Conservation (phyloP, 177 flowering plant species). For the Tripterygium wilfordii region DNA sequence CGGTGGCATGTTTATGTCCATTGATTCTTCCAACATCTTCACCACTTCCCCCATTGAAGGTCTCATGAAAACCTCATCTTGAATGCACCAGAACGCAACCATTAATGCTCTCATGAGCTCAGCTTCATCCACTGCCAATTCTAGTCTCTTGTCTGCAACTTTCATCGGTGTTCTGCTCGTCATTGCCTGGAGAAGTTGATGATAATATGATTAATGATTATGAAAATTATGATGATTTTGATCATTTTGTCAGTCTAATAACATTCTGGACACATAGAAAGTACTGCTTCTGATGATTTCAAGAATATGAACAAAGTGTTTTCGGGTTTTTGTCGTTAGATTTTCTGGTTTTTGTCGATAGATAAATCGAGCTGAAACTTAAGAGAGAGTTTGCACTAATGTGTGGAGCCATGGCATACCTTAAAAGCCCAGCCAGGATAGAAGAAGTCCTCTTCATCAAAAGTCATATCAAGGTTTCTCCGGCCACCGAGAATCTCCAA, state of each 20-base stretch:
- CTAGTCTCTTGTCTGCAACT: conserved; percentile 58
- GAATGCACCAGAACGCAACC: conserved; percentile 94
- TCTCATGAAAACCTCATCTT: conserved; percentile 69
- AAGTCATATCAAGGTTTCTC: conserved; percentile 85
- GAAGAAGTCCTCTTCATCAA: conserved; percentile 67
- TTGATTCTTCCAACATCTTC: conserved; percentile 83
- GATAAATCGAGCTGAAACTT: no score
- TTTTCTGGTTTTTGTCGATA: no score
- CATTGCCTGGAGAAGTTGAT: conserved; percentile 46
- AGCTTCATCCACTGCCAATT: conserved; percentile 55
- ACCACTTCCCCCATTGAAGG: conserved; percentile 94
- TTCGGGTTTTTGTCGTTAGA: no score
- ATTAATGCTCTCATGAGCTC: conserved; percentile 62
- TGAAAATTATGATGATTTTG: no score
- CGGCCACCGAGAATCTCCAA: conserved; percentile 89
- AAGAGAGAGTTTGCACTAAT: no score
- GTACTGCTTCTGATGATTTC: no score
- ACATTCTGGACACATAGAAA: not conserved
- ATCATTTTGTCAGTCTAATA: not conserved
- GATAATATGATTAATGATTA: not conserved
- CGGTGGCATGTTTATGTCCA: conserved; percentile 56
- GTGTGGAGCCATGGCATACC: conserved; percentile 26
- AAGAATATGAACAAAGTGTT: no score
- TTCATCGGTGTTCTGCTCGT: conserved; percentile 44
- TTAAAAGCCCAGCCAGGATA: conserved; percentile 94